Percentiles rank a stretch among this genome's conserved stretches.
These are phyloP conservation scores for Tetrapisispora namnaoensis DNA, from an alignment of 805 yeast species.

Conservation along the genomic window DNA sequence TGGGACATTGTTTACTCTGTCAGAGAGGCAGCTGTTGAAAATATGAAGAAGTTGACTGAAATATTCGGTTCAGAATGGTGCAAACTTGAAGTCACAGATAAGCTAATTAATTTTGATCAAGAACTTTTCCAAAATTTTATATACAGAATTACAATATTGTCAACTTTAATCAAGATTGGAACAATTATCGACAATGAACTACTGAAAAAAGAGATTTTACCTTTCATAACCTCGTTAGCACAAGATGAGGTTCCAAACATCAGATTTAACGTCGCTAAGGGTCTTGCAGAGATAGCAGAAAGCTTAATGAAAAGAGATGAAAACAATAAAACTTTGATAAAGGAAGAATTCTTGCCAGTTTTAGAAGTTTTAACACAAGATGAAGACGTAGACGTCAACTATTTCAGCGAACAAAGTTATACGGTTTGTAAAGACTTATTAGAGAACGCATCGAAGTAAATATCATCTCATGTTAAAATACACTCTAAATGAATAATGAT, in stretches of 20 bases:
- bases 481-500: neutral
- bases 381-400: conserved; percentile 81
- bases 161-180: conserved; percentile 74
- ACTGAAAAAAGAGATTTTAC: conserved; percentile 57
- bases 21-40: conserved; percentile 89
- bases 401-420: conserved; percentile 62
- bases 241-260: conserved; percentile 89
- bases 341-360: conserved; percentile 48
- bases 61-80: conserved; percentile 96
- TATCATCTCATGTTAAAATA: neutral
- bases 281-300: conserved; percentile 48
- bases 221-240: conserved; percentile 64
- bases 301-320: conserved; percentile 36
- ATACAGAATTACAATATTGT: conserved; percentile 82
- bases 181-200: conserved; percentile 55
- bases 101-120: conserved; percentile 46
- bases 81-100: conserved; percentile 66
- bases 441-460: neutral
- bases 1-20: conserved; percentile 97
- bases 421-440: conserved; percentile 22
- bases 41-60: conserved; percentile 66
- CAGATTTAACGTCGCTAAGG: conserved; percentile 88
- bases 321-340: conserved; percentile 31
- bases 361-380: conserved; percentile 60
- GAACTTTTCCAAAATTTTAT: conserved; percentile 55